A percentile compares a stretch with the other conserved stretches of the same genome.
phyloP scores from a whole-genome alignment of 2,329 filamentous ascomycete species.

The Curvularia spicifera region DNA sequence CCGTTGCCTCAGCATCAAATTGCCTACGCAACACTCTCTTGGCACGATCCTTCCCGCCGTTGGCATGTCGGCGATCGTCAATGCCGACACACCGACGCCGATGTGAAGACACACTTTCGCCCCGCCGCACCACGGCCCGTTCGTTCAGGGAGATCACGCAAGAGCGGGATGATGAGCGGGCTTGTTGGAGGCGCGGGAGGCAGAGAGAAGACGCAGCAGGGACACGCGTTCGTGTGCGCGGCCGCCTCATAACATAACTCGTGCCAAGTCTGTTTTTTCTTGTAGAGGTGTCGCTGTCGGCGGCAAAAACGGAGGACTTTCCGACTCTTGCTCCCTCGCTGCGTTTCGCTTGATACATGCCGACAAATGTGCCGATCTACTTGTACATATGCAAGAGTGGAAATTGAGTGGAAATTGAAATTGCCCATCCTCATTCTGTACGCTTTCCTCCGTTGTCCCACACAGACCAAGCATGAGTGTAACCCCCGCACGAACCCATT shows the following conservation, averaged over 20 bases:
- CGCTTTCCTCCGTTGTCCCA: not conserved
- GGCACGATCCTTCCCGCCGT: not conserved
- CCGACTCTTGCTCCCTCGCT: too few species aligned
- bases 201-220: not conserved
- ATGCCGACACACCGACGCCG: slow-evolving; percentile 20
- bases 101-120: not conserved
- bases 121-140: not conserved
- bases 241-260: not conserved
- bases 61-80: slow-evolving; percentile 12
- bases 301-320: too few species aligned
- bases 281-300: not conserved
- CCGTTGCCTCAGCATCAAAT: not conserved
- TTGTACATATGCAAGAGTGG: not conserved
- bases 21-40: slow-evolving; percentile 7
- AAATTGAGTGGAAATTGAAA: not conserved
- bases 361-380: too few species aligned
- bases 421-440: not conserved
- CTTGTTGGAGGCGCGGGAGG: not conserved
- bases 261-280: not conserved
- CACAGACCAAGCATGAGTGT: not conserved
- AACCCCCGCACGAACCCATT: not conserved
- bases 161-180: not conserved
- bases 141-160: not conserved
- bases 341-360: not conserved
- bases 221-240: not conserved